A percentile compares a stretch with the other conserved stretches of the same genome.
These are phyloP conservation scores for Emergomyces pasteurianus DNA, from an alignment of 2,329 filamentous ascomycete species.

Conservation along the genomic window DNA sequence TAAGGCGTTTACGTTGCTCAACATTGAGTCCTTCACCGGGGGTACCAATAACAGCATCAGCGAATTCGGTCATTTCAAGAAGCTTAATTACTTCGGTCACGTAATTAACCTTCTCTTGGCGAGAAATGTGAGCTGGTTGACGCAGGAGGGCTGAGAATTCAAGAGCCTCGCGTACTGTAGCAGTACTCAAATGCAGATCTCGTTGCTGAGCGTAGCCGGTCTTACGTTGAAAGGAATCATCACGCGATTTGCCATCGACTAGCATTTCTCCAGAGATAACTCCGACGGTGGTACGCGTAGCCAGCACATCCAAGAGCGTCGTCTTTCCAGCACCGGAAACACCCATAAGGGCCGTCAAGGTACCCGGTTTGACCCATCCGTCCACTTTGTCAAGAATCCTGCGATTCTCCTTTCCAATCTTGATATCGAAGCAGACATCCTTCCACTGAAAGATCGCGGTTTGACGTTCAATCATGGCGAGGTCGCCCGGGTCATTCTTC, in stretches of 20 bases:
- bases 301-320: constrained; percentile 74
- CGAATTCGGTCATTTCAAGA: constrained; percentile 79
- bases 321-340: constrained; percentile 87
- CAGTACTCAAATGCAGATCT: constrained; percentile 73
- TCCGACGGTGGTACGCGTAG: constrained; percentile 75
- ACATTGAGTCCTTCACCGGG: constrained; percentile 61
- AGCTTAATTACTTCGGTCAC: constrained; percentile 85
- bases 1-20: constrained; percentile 62
- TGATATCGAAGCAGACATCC: constrained; percentile 69
- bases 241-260: constrained; percentile 61
- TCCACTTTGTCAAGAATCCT: constrained; percentile 69
- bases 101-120: constrained; percentile 69
- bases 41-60: constrained; percentile 84
- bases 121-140: constrained; percentile 60
- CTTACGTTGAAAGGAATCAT: constrained; percentile 70
- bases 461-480: neutral
- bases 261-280: constrained; percentile 82
- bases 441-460: constrained; percentile 71
- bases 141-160: constrained; percentile 76
- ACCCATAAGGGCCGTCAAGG: constrained; percentile 77
- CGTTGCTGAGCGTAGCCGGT: constrained; percentile 72
- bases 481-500: neutral
- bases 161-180: constrained; percentile 77
- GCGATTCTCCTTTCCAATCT: constrained; percentile 58
- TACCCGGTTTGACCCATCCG: constrained; percentile 89